Evolutionary conservation across 2,329 filamentous ascomycete genomes (phyloP).

Genomic region (Aureobasidium sp.): DNA sequence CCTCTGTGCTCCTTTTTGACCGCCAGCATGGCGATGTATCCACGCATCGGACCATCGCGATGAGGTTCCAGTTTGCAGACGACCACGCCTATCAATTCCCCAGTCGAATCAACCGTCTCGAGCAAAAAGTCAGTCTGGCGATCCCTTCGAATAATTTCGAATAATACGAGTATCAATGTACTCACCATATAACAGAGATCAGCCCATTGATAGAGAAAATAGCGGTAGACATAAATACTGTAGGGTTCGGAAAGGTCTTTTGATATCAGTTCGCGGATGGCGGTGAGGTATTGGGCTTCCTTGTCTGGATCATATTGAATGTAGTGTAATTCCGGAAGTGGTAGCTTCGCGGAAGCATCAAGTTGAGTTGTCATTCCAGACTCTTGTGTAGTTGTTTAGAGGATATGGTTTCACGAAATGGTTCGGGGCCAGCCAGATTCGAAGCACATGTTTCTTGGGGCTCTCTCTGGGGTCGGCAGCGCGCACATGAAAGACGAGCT

Average conservation of each 20-base stretch:
- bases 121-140: background rate
- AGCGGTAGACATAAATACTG: conserved; percentile 98
- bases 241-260: conserved; percentile 97
- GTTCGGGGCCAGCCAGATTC: background rate
- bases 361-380: background rate
- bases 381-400: background rate
- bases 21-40: conserved; percentile 99
- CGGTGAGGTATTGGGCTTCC: conserved; percentile 62
- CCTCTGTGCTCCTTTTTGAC: conserved; percentile 72
- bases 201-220: conserved; percentile 96
- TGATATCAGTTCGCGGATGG: conserved; percentile 86
- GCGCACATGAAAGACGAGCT: conserved; percentile 8
- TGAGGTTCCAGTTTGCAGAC: conserved; percentile 92
- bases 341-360: background rate
- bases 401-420: background rate
- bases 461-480: background rate
- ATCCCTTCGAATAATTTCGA: background rate
- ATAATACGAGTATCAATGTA: conserved; percentile 12
- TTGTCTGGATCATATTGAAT: conserved; percentile 45
- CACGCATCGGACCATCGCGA: conserved; percentile 73
- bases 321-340: conserved; percentile 29
- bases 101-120: conserved; percentile 12
- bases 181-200: conserved; percentile 89
- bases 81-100: conserved; percentile 75
- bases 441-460: background rate